These are phyloP conservation scores for Geranium incanum DNA, from an alignment of 441 rosid genomes.

Conservation along the genomic window DNA sequence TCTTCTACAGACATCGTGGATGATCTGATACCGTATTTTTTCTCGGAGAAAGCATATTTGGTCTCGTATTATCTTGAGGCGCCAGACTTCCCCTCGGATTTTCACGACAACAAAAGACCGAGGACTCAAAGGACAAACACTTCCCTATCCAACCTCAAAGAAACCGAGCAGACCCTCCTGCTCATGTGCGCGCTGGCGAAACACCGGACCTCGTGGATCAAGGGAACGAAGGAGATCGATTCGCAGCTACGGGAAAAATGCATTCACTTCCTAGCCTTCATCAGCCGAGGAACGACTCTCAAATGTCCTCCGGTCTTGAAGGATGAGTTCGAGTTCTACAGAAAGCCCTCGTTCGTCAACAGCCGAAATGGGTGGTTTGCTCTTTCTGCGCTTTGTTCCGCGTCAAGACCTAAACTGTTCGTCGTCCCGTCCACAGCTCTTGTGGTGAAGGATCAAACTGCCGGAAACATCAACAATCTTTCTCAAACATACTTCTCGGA, in stretches of 20 bases:
- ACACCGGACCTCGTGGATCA: constrained; percentile 66
- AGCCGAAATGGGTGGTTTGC: constrained; percentile 83
- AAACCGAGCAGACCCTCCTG: constrained; percentile 76
- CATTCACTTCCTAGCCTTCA: constrained; percentile 80
- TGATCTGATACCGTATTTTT: constrained; percentile 60
- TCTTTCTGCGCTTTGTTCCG: constrained; percentile 60
- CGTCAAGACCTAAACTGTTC: constrained; percentile 34
- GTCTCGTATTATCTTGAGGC: constrained; percentile 61
- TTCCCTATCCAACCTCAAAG: constrained; percentile 66
- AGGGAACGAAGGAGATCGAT: constrained; percentile 66
- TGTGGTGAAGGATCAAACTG: constrained; percentile 41
- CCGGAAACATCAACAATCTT: constrained; percentile 34
- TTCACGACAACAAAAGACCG: constrained; percentile 58
- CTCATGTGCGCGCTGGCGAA: constrained; percentile 71
- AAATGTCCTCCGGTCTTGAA: constrained; percentile 55
- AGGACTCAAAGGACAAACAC: constrained; percentile 53
- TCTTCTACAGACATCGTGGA: constrained; percentile 41
- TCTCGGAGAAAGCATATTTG: constrained; percentile 62
- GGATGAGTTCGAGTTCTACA: constrained; percentile 63
- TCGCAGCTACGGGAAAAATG: constrained; percentile 69
- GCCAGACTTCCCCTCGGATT: constrained; percentile 60
- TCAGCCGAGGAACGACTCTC: constrained; percentile 66
- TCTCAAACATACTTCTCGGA: constrained; percentile 67
- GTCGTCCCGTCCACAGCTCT: constrained; percentile 41
- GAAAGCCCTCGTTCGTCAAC: constrained; percentile 49